These are phyloP conservation scores for Rosa multiflora DNA, from an alignment of 306 rosid genomes.

Conservation along the genomic window DNA sequence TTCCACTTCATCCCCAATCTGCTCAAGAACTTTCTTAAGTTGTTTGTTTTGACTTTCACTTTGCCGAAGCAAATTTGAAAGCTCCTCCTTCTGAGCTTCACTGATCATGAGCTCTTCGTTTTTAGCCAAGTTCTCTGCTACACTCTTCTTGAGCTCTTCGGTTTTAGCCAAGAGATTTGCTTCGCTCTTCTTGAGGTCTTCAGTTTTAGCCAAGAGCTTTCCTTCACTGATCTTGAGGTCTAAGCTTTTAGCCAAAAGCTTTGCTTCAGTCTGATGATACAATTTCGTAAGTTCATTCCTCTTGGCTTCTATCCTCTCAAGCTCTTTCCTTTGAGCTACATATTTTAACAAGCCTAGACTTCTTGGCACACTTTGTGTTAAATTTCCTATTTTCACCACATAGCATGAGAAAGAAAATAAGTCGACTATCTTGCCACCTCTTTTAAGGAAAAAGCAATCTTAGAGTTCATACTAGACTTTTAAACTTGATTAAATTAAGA, in stretches of 20 bases:
- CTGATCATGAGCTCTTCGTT: background rate
- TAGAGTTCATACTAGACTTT: background rate
- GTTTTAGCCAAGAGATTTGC: background rate
- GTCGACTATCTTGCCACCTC: background rate
- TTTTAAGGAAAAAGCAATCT: background rate
- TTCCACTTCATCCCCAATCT: background rate
- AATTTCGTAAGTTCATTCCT: background rate
- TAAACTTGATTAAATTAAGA: background rate
- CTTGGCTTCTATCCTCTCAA: background rate
- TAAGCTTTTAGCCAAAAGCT: background rate
- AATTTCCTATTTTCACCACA: background rate
- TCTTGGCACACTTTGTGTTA: background rate
- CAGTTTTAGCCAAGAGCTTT: background rate
- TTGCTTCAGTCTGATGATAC: background rate
- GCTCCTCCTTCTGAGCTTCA: background rate
- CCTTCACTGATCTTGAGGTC: background rate
- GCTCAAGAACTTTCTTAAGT: background rate
- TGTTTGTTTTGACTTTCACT: background rate
- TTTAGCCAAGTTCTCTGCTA: background rate
- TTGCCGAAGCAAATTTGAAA: background rate
- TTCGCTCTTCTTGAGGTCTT: background rate
- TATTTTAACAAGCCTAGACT: background rate
- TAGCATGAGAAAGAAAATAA: background rate
- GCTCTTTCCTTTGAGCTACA: background rate
- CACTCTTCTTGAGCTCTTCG: background rate